phyloP scores from a whole-genome alignment of 2,329 filamentous ascomycete species.

The Neonectria hederae region DNA sequence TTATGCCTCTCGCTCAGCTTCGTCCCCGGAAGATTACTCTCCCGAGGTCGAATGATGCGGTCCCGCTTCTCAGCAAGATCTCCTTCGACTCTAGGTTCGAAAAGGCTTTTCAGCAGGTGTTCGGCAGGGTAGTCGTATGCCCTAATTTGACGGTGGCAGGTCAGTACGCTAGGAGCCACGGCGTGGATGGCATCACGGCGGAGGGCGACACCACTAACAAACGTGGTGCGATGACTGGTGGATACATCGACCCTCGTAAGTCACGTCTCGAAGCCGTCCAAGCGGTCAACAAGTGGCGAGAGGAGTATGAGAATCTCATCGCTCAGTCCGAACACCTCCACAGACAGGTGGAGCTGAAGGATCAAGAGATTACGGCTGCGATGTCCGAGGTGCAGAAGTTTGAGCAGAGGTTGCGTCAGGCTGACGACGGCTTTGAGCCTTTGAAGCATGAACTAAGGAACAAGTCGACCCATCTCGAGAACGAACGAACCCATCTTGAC shows the following conservation, averaged over 20 bases:
- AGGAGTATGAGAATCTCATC: conserved; percentile 75
- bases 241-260: conserved; percentile 86
- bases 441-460: conserved; percentile 79
- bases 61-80: conserved; percentile 87
- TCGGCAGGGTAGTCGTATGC: conserved; percentile 94
- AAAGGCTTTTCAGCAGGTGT: conserved; percentile 91
- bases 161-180: conserved; percentile 92
- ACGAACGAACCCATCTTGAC: conserved; percentile 77
- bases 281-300: conserved; percentile 76
- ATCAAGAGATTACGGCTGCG: conserved; percentile 90
- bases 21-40: conserved; percentile 76
- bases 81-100: conserved; percentile 81
- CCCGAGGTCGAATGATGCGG: conserved; percentile 85
- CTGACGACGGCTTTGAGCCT: conserved; percentile 84
- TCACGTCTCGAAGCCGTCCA: conserved; percentile 89
- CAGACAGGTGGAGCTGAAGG: conserved; percentile 77
- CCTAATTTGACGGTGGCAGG: conserved; percentile 87
- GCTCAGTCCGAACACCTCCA: conserved; percentile 72
- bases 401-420: conserved; percentile 78
- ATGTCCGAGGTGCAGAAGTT: conserved; percentile 84
- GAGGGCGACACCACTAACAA: conserved; percentile 96
- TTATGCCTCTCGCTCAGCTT: conserved; percentile 90
- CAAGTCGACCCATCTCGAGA: conserved; percentile 79
- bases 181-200: conserved; percentile 90
- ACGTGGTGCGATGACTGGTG: conserved; percentile 93